Base-by-base conservation (phyloP, 164 flowering plant genomes). In the Stephania yunnanensis region DNA sequence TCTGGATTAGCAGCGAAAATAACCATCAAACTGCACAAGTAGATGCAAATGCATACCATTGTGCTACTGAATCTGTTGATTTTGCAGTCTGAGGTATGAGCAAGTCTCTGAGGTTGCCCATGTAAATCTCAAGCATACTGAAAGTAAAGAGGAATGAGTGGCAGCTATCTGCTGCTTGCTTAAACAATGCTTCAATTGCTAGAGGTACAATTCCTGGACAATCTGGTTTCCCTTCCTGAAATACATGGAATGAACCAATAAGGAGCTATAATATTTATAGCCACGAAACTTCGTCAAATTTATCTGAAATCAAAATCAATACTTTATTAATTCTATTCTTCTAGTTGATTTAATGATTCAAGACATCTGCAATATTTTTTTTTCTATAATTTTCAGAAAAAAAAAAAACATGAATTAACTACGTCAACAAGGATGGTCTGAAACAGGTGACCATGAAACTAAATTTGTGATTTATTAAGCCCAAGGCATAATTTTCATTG, bases 51-150 rank as follows among this genome's bases (percentile, higher is more conserved):
- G 70, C 87, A 77, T 64, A 86, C 89, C 87, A 74, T 69, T 85
- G 84, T 75, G 88, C 84, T 74, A 80, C 48, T 42, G 82, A 80
- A 80, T 85, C 77, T 20, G 75, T 81, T 67, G 81, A 20, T 78
- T 78, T 84, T 76, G 76, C 72, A 44, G 79, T 81, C 72, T 73
- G 86, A 73, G 92, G 87, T 29, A 82, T 76, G 10, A 89, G 90
- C 79, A 89, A 74, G 78, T 89, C 93, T 71, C 81, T 87, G 70
- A 89, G 87, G 77, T 82, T 80, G 73, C 93, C 91, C 81, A 89
- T 58, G 84, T 89, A 89, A 73, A 88, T 86, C 79, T 89, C 93
- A 68, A 89, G 84, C 93, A 89, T 89, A 78, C 93, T 89, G 85
- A 87, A 87, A 75, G 78, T 82, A 78, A 89, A 77, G 31, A 77